phyloP scores from a whole-genome alignment of 1,284 basidiomycete species.

The Golubevia pallescens region DNA sequence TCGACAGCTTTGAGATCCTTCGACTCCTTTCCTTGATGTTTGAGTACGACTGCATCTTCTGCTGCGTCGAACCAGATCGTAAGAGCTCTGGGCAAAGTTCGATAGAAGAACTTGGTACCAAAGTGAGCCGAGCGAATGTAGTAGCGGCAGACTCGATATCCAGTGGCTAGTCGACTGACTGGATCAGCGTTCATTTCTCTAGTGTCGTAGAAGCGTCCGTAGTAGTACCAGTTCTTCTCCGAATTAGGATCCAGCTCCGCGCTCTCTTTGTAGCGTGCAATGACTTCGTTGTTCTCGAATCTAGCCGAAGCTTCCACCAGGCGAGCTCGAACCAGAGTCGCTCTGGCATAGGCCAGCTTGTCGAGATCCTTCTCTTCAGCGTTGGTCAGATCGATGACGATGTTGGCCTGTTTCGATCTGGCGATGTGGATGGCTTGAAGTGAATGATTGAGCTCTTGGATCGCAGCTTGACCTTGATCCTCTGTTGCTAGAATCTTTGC shows the following conservation, averaged over 20 bases:
- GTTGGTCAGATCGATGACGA: constrained; percentile 19
- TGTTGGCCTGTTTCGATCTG: constrained; percentile 13
- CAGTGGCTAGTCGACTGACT: constrained; percentile 64
- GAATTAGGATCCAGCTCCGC: constrained; percentile 68
- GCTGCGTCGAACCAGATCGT: constrained; percentile 95
- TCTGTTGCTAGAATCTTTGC: constrained; percentile 81
- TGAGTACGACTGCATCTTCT: constrained; percentile 68
- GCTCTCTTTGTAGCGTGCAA: constrained; percentile 55
- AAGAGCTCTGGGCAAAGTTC: constrained; percentile 89
- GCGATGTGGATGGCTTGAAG: constrained; percentile 66
- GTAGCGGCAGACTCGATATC: constrained; percentile 72
- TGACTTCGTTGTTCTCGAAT: constrained; percentile 73
- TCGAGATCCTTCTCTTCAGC: constrained; percentile 18
- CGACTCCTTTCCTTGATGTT: constrained; percentile 32
- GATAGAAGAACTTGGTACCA: constrained; percentile 96
- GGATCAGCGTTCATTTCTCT: not conserved
- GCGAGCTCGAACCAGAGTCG: constrained; percentile 82
- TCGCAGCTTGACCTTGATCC: constrained; percentile 83
- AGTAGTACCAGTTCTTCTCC: constrained; percentile 67
- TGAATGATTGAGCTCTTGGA: constrained; percentile 85
- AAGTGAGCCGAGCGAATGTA: constrained; percentile 78
- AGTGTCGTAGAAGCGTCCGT: constrained; percentile 41
- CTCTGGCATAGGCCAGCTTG: constrained; percentile 68
- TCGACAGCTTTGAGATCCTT: constrained; percentile 9
- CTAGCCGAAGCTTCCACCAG: constrained; percentile 93